Conservation (phyloP, 129 eudicot species). For the Helichrysum umbraculigerum region DNA sequence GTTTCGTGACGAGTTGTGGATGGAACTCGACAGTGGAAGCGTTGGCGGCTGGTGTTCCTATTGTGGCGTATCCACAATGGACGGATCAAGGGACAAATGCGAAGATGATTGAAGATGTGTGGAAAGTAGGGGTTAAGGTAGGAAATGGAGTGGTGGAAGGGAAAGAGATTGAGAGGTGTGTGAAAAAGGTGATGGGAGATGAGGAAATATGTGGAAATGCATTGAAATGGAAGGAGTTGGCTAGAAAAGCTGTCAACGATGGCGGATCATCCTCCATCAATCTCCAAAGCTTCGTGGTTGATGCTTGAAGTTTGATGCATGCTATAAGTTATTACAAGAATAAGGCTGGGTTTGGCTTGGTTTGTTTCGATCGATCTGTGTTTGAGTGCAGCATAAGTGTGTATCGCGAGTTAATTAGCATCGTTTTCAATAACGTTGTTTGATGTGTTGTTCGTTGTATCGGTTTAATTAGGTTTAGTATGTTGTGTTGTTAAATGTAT, state of each 20-base stretch:
- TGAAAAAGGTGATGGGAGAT: slow-evolving; percentile 54
- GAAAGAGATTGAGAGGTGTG: slow-evolving; percentile 52
- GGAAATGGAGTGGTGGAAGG: slow-evolving; percentile 44
- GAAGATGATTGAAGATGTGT: slow-evolving; percentile 52
- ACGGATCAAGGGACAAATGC: slow-evolving; percentile 57
- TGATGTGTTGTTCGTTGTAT: too few relatives aligned
- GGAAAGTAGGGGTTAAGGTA: slow-evolving; percentile 58
- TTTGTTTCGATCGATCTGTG: too few relatives aligned
- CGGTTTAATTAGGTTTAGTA: too few relatives aligned
- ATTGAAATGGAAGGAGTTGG: slow-evolving; percentile 50
- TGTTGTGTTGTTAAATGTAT: background rate
- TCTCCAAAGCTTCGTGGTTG: slow-evolving; percentile 16
- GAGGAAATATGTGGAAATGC: slow-evolving; percentile 38
- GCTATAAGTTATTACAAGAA: slow-evolving; percentile 6
- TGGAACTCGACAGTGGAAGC: slow-evolving; percentile 69
- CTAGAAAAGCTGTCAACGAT: slow-evolving; percentile 36
- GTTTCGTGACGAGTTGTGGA: slow-evolving; percentile 59
- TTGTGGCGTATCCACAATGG: slow-evolving; percentile 66
- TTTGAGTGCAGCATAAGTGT: too few relatives aligned
- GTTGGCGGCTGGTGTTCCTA: slow-evolving; percentile 59
- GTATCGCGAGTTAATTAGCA: too few relatives aligned
- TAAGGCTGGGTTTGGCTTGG: background rate
- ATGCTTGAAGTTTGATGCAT: slow-evolving; percentile 2
- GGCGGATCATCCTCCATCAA: background rate
- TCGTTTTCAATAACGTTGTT: too few relatives aligned